Evolutionary conservation across 352 stramenopile species (phyloP).

Genomic region (Detonula confervacea): DNA sequence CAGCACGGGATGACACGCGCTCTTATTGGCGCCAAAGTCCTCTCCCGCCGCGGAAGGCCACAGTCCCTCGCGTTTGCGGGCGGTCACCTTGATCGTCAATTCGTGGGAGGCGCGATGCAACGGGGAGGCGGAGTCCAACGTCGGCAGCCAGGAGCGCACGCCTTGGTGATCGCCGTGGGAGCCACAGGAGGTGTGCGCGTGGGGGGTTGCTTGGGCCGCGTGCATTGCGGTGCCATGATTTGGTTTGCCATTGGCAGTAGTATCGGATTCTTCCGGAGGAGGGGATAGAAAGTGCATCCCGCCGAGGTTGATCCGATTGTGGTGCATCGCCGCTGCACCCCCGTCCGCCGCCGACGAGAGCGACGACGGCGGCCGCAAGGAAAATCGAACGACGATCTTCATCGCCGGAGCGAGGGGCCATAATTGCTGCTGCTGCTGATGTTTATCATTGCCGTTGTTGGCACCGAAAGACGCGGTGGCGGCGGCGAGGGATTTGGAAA

Average conservation of each 20-base stretch:
- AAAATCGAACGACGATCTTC: slow-evolving; percentile 54
- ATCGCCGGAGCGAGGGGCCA: slow-evolving; percentile 31
- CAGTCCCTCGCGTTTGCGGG: slow-evolving; percentile 63
- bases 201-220: slow-evolving; percentile 44
- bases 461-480: slow-evolving; percentile 19
- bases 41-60: slow-evolving; percentile 65
- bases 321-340: no score
- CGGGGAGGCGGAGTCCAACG: slow-evolving; percentile 69
- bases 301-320: slow-evolving; percentile 43
- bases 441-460: slow-evolving; percentile 20
- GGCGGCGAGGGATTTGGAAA: slow-evolving; percentile 56
- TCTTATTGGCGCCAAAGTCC: slow-evolving; percentile 65
- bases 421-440: slow-evolving; percentile 33
- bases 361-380: slow-evolving; percentile 21
- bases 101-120: slow-evolving; percentile 71
- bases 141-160: slow-evolving; percentile 74
- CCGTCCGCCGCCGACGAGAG: no score
- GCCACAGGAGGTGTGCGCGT: slow-evolving; percentile 75
- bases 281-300: slow-evolving; percentile 61
- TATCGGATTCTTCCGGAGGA: not conserved
- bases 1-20: slow-evolving; percentile 43
- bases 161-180: slow-evolving; percentile 80
- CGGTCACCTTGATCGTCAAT: slow-evolving; percentile 64
- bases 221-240: no score
- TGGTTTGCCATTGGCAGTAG: slow-evolving; percentile 1